A percentile compares a stretch with the other conserved stretches of the same genome.
Evolutionary conservation across 1,284 basidiomycete species (phyloP).

Genomic region (Cryptococcus sp.): DNA sequence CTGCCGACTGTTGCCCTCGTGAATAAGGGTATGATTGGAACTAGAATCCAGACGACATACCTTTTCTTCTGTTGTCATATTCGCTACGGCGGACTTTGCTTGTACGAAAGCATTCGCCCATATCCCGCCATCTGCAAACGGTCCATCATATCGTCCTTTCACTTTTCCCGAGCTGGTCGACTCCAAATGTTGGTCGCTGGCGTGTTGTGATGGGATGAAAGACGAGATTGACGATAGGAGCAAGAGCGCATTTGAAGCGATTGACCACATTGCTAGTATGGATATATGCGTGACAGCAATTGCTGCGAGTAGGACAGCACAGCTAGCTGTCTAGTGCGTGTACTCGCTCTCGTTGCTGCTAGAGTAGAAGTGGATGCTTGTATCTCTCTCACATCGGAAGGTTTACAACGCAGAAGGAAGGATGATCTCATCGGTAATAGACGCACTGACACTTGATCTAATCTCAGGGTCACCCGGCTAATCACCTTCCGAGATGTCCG

Average conservation of each 20-base stretch:
- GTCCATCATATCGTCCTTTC: constrained; percentile 1
- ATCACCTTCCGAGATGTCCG: not conserved
- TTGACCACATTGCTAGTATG: constrained; percentile 9
- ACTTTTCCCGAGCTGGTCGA: not conserved
- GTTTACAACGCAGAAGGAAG: too few relatives aligned
- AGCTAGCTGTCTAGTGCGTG: too few relatives aligned
- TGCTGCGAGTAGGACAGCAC: too few relatives aligned
- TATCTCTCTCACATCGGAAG: too few relatives aligned
- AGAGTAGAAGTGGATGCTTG: too few relatives aligned
- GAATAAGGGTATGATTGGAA: not conserved
- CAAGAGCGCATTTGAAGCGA: constrained; percentile 7
- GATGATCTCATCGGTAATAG: too few relatives aligned
- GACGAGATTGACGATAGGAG: constrained; percentile 5
- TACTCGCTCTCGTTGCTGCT: too few relatives aligned
- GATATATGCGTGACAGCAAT: too few relatives aligned
- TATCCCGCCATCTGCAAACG: constrained; percentile 27
- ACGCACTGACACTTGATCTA: too few relatives aligned
- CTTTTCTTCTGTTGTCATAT: constrained; percentile 57
- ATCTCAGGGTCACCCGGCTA: too few relatives aligned
- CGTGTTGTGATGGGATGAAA: not conserved
- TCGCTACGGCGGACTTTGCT: constrained; percentile 47
- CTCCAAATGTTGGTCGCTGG: not conserved
- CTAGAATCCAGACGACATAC: constrained; percentile 18
- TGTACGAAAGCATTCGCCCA: constrained; percentile 45
- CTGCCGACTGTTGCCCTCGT: not conserved